Conservation (phyloP, 768 basidiomycete genomes). For the Aureoboletus auriporus region DNA sequence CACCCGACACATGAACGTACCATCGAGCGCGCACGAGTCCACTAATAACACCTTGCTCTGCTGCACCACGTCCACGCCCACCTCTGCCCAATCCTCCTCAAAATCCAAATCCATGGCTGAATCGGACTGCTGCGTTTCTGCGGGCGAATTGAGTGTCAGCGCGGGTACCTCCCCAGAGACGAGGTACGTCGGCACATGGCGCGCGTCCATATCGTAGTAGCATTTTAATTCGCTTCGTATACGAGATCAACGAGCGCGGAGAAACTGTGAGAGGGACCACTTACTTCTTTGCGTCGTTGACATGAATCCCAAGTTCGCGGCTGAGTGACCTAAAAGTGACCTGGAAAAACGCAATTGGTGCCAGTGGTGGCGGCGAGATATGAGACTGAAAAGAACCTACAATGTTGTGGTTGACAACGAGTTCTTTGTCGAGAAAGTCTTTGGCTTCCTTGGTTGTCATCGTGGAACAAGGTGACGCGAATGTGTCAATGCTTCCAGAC, state of each 20-base stretch:
- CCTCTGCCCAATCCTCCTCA: slow-evolving; percentile 37
- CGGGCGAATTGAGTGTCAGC: slow-evolving; percentile 7
- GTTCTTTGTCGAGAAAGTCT: slow-evolving; percentile 45
- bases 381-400: slow-evolving; percentile 26
- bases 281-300: slow-evolving; percentile 77
- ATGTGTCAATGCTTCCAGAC: neutral
- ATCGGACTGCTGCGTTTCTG: slow-evolving; percentile 7
- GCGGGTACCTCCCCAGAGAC: slow-evolving; percentile 51
- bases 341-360: slow-evolving; percentile 33
- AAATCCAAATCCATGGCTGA: slow-evolving; percentile 31
- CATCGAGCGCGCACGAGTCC: slow-evolving; percentile 58
- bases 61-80: slow-evolving; percentile 40
- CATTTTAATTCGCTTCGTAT: slow-evolving; percentile 54
- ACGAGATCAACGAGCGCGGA: neutral
- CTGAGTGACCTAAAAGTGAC: slow-evolving; percentile 80
- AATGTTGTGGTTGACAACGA: slow-evolving; percentile 40
- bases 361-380: neutral
- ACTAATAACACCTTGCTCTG: slow-evolving; percentile 54
- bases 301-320: slow-evolving; percentile 64
- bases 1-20: slow-evolving; percentile 35
- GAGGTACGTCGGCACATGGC: slow-evolving; percentile 61
- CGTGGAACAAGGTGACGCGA: slow-evolving; percentile 3
- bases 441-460: slow-evolving; percentile 29
- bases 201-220: slow-evolving; percentile 42
- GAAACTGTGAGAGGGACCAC: neutral